Conservation (phyloP, 257 asterid species). For the Parsonsia alboflavescens region DNA sequence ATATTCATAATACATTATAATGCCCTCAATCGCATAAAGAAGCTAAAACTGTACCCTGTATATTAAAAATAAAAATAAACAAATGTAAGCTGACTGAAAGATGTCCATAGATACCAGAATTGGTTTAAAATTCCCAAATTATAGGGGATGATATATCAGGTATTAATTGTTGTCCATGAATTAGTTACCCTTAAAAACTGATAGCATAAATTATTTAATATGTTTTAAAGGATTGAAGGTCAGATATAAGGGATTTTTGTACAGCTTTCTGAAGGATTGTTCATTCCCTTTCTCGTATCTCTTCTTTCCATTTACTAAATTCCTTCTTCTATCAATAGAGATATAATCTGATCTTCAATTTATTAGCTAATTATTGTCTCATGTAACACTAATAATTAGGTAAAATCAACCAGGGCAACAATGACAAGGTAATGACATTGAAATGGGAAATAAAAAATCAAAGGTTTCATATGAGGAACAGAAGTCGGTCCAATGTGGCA, state of each 20-base stretch:
- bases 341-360: not conserved
- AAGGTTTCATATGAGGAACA: not conserved
- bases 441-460: not conserved
- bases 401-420: not conserved
- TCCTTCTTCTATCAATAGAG: not conserved
- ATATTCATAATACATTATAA: not conserved
- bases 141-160: not conserved
- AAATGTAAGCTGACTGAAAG: not conserved
- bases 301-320: not conserved
- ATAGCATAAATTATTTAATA: not conserved
- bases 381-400: not conserved
- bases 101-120: not conserved
- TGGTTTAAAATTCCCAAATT: not conserved
- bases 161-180: not conserved
- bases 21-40: not conserved
- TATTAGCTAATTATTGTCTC: not conserved
- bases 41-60: not conserved
- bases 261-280: not conserved
- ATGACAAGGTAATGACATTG: not conserved
- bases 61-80: not conserved
- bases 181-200: not conserved
- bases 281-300: not conserved
- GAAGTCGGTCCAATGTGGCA: not conserved
- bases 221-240: not conserved
- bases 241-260: not conserved